Percentiles rank a stretch among this genome's conserved stretches.
These are phyloP conservation scores for Sechiopsis laciniata DNA, from an alignment of 306 rosid species.

Conservation along the genomic window DNA sequence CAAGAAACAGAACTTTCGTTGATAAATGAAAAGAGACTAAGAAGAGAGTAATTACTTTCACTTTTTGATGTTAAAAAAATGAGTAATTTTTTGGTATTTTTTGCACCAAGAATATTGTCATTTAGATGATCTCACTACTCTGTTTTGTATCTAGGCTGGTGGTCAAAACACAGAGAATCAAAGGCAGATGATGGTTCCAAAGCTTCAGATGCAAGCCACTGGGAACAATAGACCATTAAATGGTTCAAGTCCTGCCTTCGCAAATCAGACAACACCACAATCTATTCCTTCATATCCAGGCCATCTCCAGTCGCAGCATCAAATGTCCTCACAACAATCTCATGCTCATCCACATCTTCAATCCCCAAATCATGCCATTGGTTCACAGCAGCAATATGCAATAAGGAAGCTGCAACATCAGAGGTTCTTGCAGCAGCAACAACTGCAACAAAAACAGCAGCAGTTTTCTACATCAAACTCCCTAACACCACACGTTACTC, in stretches of 20 bases:
- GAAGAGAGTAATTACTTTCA: too few species aligned
- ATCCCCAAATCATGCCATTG: conserved; percentile 58
- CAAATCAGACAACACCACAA: conserved; percentile 63
- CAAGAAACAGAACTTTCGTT: too few species aligned
- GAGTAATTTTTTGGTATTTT: conserved; percentile 1
- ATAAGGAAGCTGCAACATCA: conserved; percentile 52
- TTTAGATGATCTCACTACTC: background rate
- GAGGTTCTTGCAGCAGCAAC: conserved; percentile 50
- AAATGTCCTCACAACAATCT: conserved; percentile 67
- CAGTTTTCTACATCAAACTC: conserved; percentile 69
- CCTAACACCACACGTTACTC: conserved; percentile 28
- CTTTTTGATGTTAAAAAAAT: too few species aligned
- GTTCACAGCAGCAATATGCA: conserved; percentile 70
- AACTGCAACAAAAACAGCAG: conserved; percentile 35
- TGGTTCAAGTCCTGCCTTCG: conserved; percentile 71
- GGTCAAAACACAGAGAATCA: conserved; percentile 74
- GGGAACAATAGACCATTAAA: conserved; percentile 68
- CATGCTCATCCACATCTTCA: conserved; percentile 68
- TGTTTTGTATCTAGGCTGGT: conserved; percentile 50
- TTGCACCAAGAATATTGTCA: background rate
- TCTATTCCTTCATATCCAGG: conserved; percentile 62
- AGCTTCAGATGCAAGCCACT: conserved; percentile 66
- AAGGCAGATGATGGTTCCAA: conserved; percentile 77
- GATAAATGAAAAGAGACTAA: too few species aligned
- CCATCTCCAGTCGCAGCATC: conserved; percentile 75